Evolutionary conservation across 192 early-diverging fungal genomes (phyloP).

Genomic region (Gryganskiella cystojenkinii): DNA sequence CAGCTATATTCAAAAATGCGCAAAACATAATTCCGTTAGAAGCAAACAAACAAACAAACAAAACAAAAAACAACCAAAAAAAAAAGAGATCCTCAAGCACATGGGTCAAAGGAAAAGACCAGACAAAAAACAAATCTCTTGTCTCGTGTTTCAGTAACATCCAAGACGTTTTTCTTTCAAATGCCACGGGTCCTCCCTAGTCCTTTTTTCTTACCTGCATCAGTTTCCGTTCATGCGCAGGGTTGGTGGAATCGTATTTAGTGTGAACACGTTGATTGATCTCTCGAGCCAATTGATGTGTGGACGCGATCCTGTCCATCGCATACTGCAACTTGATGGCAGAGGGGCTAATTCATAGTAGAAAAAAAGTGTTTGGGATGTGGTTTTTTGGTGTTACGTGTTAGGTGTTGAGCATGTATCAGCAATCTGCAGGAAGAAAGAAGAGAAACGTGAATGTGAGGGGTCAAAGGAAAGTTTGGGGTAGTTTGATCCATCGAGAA

Average conservation of each 20-base stretch:
- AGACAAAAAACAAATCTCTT: neutral
- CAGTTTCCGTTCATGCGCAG: conserved; percentile 69
- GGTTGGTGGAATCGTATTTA: conserved; percentile 68
- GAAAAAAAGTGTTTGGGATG: no score
- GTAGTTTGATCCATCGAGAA: no score
- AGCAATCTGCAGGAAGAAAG: no score
- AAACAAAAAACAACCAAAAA: neutral
- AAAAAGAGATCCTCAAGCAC: neutral
- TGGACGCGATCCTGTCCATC: conserved; percentile 59
- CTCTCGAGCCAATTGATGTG: conserved; percentile 63
- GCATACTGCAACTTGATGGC: conserved; percentile 63
- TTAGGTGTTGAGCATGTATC: no score
- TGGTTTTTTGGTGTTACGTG: no score
- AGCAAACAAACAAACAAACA: conserved; percentile 3
- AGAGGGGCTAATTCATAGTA: conserved; percentile 54
- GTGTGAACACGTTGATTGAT: conserved; percentile 71
- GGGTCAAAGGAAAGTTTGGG: no score
- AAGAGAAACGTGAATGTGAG: no score
- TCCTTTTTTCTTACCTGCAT: conserved; percentile 53
- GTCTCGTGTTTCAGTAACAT: neutral
- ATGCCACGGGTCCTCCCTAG: neutral
- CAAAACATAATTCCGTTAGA: neutral
- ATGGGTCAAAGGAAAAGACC: neutral
- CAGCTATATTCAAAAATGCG: conserved; percentile 54
- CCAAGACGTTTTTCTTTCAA: neutral